Base-by-base conservation (phyloP, 371 early-diverging fungal species). In the Funneliformis caledonium region DNA sequence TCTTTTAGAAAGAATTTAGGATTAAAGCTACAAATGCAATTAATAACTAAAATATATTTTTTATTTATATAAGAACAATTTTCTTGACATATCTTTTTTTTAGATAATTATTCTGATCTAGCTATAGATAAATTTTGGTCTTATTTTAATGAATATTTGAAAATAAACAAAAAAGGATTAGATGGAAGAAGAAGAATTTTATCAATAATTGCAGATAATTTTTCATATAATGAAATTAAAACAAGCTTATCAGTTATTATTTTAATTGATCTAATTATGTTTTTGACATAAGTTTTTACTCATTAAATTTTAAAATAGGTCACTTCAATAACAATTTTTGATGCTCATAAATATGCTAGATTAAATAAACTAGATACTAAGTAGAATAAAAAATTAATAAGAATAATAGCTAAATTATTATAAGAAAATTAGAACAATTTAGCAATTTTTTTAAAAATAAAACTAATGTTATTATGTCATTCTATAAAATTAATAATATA, bases 171-270 rank as follows among this genome's bases (percentile, higher is more conserved):
- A 50, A 45, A 72, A 26, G 26, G 10, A 22, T 31, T 6, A 3
- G 48, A 72, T 48, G 72, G 50, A 48, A 72, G 50, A 72, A n/a
- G 33, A 0, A 45, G 31, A 26, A 72, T 48, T n/a, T 72, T 72
- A 19, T 72, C 72, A 37, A 67, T 67, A 67, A 67, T 67, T 67
- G 37, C 37, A 14, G 19, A 67, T 37, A 2, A 67, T 42, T 67
- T 67, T 37, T 37, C 37, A 16, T 67, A 37, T 37, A 11, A 12
- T 37, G 67, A 67, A 37, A 37, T 67, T 16, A 37, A 22, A 2
- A 16, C 67, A 42, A 67, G 42, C 42, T 67, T 67, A 14, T 4
- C 1, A 16, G 67, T 67, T 1, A 67, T 19, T 19, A 4, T 68
- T 3, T 19, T 16, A 8, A 62, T 62, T 62, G 4, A 62, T 9